Conservation (phyloP, 2,329 filamentous ascomycete species). For the Westerdykella ornata region DNA sequence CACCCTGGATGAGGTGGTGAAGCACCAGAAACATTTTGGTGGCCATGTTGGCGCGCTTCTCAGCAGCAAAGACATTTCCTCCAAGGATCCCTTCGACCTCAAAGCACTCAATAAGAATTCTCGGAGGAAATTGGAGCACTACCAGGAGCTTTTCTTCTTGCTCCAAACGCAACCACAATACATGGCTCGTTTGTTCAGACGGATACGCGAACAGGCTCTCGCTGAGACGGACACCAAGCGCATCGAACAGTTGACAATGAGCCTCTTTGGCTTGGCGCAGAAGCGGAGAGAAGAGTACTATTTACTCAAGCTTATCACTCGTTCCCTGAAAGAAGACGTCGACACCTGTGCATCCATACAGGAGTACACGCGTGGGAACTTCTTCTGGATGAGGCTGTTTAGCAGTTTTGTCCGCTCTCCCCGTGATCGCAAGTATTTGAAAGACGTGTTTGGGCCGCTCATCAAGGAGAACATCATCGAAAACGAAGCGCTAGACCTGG, state of each 20-base stretch:
- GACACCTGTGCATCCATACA: constrained; percentile 65
- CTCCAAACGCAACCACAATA: constrained; percentile 96
- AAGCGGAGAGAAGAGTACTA: constrained; percentile 97
- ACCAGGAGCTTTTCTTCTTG: constrained; percentile 96
- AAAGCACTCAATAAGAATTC: constrained; percentile 98
- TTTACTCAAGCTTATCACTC: constrained; percentile 76
- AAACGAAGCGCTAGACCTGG: constrained; percentile 81
- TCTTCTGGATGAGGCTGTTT: constrained; percentile 87
- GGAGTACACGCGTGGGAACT: constrained; percentile 82
- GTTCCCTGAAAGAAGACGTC: constrained; percentile 80
- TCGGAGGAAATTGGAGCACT: constrained; percentile 87
- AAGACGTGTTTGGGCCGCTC: constrained; percentile 75
- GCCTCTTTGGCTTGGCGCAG: constrained; percentile 92
- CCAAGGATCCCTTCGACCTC: constrained; percentile 87
- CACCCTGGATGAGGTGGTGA: constrained; percentile 92
- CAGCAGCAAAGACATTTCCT: constrained; percentile 80
- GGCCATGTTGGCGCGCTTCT: constrained; percentile 79
- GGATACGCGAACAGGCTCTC: constrained; percentile 73
- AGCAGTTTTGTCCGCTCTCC: constrained; percentile 84
- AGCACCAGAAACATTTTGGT: constrained; percentile 93
- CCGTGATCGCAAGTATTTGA: constrained; percentile 83
- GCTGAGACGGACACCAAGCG: constrained; percentile 89
- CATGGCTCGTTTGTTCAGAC: constrained; percentile 78
- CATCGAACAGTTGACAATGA: constrained; percentile 91
- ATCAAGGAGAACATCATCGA: constrained; percentile 91